Evolutionary conservation across 2,329 filamentous ascomycete species (phyloP).

Genomic region (Pyricularia pennisetigena): DNA sequence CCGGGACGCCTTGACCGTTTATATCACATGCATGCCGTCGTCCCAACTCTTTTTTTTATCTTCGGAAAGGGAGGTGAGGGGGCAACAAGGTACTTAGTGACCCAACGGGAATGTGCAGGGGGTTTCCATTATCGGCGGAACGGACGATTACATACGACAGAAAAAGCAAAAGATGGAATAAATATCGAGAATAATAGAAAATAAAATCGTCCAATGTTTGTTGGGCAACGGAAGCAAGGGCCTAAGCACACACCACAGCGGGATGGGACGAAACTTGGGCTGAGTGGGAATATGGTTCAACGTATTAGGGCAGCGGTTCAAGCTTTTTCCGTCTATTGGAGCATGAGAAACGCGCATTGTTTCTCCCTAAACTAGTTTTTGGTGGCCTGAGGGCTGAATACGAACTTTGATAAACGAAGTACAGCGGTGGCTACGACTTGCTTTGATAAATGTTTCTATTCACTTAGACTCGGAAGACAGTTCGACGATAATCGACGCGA

Average conservation of each 20-base stretch:
- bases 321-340: not conserved
- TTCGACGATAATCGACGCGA: not conserved
- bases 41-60: not conserved
- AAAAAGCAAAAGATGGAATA: not conserved
- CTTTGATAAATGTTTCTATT: not conserved
- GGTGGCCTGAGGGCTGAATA: too few relatives aligned
- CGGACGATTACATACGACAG: not conserved
- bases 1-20: not conserved
- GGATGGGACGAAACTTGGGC: not conserved
- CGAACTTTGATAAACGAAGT: not conserved
- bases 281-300: not conserved
- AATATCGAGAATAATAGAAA: not conserved
- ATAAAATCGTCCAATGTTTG: not conserved
- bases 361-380: not conserved
- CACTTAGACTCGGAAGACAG: not conserved
- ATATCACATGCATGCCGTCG: not conserved
- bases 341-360: not conserved
- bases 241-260: not conserved
- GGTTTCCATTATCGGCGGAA: not conserved
- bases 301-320: not conserved
- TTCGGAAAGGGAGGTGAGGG: too few relatives aligned
- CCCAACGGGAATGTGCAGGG: not conserved
- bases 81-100: not conserved
- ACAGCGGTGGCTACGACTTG: not conserved
- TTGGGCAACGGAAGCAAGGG: not conserved